These are phyloP conservation scores for Glebionis coronaria DNA, from an alignment of 129 eudicot genomes.

Conservation along the genomic window DNA sequence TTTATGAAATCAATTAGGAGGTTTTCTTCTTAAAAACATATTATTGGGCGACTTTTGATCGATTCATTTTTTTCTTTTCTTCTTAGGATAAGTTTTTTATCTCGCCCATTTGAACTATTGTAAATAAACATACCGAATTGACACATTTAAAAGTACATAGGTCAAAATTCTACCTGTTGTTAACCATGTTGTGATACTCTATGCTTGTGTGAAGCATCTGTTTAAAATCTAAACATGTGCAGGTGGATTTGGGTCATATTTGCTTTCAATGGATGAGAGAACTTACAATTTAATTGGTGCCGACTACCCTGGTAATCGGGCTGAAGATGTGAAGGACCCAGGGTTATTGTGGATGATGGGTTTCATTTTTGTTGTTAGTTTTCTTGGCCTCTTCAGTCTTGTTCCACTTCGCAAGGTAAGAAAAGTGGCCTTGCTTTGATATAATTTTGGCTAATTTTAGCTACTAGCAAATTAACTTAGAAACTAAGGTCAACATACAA, in stretches of 20 bases:
- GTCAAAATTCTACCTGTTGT: too few species aligned
- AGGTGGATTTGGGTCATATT: slow-evolving; percentile 94
- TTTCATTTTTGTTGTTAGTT: slow-evolving; percentile 82
- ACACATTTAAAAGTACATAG: too few species aligned
- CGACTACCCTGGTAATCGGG: slow-evolving; percentile 94
- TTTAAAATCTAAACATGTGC: slow-evolving; percentile 21
- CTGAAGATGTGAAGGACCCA: slow-evolving; percentile 93
- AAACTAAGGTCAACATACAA: too few species aligned
- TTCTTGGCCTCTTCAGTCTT: slow-evolving; percentile 93
- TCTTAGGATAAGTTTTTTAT: too few species aligned
- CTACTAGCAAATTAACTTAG: too few species aligned
- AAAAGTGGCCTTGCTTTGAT: not conserved
- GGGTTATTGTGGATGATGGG: slow-evolving; percentile 96
- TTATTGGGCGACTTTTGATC: too few species aligned
- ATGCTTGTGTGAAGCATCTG: slow-evolving; percentile 4
- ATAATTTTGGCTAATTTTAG: not conserved
- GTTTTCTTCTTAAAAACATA: too few species aligned
- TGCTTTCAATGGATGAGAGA: slow-evolving; percentile 86
- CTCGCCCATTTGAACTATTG: too few species aligned
- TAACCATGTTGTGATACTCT: too few species aligned
- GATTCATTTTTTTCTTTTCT: too few species aligned
- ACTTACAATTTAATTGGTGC: slow-evolving; percentile 85
- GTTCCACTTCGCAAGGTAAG: slow-evolving; percentile 96
- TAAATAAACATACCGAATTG: too few species aligned
- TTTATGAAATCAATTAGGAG: too few species aligned